Evolutionary conservation across 2,329 filamentous ascomycete genomes (phyloP).

Genomic region (Colletotrichum sp.): DNA sequence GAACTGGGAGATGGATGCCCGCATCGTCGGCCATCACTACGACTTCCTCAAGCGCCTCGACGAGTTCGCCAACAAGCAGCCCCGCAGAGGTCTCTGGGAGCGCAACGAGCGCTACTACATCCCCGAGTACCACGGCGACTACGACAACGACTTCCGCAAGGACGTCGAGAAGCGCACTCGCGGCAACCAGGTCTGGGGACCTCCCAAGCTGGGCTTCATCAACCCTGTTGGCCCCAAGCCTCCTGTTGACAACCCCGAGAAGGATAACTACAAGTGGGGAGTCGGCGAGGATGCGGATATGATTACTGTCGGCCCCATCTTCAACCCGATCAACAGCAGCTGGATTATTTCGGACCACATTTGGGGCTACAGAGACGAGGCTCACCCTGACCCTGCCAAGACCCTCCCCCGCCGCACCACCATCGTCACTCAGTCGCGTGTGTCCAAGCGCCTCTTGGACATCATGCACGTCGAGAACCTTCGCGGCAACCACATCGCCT

Average conservation of each 20-base stretch:
- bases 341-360: conserved; percentile 75
- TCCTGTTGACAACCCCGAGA: conserved; percentile 57
- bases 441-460: conserved; percentile 73
- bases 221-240: conserved; percentile 67
- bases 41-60: conserved; percentile 72
- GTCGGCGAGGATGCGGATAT: conserved; percentile 77
- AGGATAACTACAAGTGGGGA: conserved; percentile 77
- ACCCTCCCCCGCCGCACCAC: conserved; percentile 74
- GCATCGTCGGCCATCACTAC: conserved; percentile 82
- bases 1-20: conserved; percentile 88
- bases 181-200: conserved; percentile 69
- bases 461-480: conserved; percentile 81
- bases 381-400: conserved; percentile 50
- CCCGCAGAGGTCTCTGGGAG: conserved; percentile 76
- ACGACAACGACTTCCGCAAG: conserved; percentile 68
- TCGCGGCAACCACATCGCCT: conserved; percentile 75
- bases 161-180: conserved; percentile 60
- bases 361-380: conserved; percentile 65
- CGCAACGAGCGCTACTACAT: conserved; percentile 76
- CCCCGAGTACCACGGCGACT: conserved; percentile 69
- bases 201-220: conserved; percentile 62
- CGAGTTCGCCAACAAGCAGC: conserved; percentile 68
- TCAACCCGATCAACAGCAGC: conserved; percentile 73
- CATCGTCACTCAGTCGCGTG: conserved; percentile 77
- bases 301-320: conserved; percentile 78